These are phyloP conservation scores for Aspergillus brunneoviolaceus DNA, from an alignment of 2,329 filamentous ascomycete genomes.

Conservation along the genomic window DNA sequence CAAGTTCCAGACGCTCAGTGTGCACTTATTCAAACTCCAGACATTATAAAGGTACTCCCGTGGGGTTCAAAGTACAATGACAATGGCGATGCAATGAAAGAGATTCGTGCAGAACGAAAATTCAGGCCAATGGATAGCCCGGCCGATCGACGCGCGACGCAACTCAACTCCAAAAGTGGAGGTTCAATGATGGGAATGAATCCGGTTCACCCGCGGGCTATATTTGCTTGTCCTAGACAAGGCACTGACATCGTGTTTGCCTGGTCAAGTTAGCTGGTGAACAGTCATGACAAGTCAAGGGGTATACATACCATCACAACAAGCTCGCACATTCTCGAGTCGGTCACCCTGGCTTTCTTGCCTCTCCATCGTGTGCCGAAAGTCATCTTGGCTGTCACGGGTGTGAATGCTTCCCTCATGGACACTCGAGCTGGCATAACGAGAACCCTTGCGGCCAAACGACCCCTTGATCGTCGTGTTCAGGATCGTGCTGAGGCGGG, in stretches of 20 bases:
- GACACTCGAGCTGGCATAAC: conserved; percentile 35
- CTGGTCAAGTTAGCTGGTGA: conserved; percentile 40
- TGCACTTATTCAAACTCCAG: conserved; percentile 5
- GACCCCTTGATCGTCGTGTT: conserved; percentile 50
- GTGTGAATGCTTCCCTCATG: conserved; percentile 41
- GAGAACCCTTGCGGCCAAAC: conserved; percentile 48
- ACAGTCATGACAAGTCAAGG: background rate
- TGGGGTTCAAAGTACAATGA: background rate
- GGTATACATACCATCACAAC: conserved; percentile 79
- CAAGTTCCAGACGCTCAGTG: conserved; percentile 3
- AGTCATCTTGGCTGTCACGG: conserved; percentile 78
- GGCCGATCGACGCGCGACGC: conserved; percentile 3
- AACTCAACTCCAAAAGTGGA: background rate
- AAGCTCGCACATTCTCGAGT: conserved; percentile 92
- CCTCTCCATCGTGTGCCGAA: conserved; percentile 73
- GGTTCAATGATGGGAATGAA: conserved; percentile 37
- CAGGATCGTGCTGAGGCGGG: conserved; percentile 50
- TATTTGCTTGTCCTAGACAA: conserved; percentile 44
- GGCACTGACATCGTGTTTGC: conserved; percentile 68
- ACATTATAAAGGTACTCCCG: background rate
- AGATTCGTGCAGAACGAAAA: conserved; percentile 2
- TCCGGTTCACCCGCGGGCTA: conserved; percentile 40
- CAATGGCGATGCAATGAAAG: conserved; percentile 1
- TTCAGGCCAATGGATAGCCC: background rate
- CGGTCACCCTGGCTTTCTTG: conserved; percentile 67